Base-by-base conservation (phyloP, 306 rosid genomes). In the Psophocarpus tetragonolobus region DNA sequence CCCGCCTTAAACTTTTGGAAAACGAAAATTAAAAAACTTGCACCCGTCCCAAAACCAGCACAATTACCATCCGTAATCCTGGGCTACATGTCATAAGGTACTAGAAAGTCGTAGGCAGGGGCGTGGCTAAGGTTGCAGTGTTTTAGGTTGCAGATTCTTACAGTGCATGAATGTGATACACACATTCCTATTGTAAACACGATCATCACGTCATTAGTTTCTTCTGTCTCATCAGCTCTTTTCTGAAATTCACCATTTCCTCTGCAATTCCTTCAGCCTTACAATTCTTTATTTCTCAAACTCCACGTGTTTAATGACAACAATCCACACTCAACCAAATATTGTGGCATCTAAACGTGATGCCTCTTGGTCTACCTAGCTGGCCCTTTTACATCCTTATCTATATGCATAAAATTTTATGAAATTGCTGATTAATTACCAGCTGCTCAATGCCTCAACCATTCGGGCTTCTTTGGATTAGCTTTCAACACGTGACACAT, bases 141-240 rank as follows among this genome's bases (percentile, higher is more conserved):
- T 33, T 2, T n/a, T 33, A 4, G 35, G 36, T 20, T n/a, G 69
- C 26, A 32, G 27, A 35, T 35, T 32, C 69, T n/a, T 62, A 64
- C 42, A 36, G 32, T 36, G 36, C 71, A 65, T 65, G 70, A 65
- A 65, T 65, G 45, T 20, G 50, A 65, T 20, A 58, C 50, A 36
- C 21, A 20, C 50, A 38, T 65, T 38, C 70, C 29, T 9, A 35
- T 64, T 64, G 27, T 33, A 17, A 64, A 33, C 67, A 35, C 8
- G 47, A 10, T 29, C 15, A 35, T 35, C 70, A 64, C 69, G 27
- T 18, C 70, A 33, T 62, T 62, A 33, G 2, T 62, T 62, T 30
- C 36, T 17, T 33, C 42, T 33, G 68, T 62, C 68, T 32, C 24
- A 30, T 61, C 42, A 5, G 30, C 24, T 60, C 13, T 60, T 15